These are phyloP conservation scores for Mycena belliarum DNA, from an alignment of 768 basidiomycete genomes.

Conservation along the genomic window DNA sequence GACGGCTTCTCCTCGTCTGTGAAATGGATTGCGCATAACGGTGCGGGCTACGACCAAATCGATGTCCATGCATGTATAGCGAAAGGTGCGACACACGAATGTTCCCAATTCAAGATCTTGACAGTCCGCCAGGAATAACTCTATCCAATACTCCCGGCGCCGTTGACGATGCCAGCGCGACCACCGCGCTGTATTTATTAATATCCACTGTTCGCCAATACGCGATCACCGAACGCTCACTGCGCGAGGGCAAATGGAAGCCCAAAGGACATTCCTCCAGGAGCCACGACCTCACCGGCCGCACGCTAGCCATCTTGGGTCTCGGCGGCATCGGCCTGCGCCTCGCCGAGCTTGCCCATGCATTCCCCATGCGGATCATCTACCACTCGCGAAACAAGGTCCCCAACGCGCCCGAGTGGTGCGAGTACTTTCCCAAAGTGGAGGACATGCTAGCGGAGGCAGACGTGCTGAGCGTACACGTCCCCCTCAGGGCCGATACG, in stretches of 20 bases:
- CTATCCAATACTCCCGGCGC: constrained; percentile 90
- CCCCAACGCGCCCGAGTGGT: constrained; percentile 65
- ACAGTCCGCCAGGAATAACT: constrained; percentile 55
- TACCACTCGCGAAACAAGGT: constrained; percentile 71
- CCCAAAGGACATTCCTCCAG: constrained; percentile 43
- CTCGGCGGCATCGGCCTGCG: constrained; percentile 77
- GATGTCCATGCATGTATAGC: constrained; percentile 74
- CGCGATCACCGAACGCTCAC: constrained; percentile 59
- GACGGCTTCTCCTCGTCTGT: constrained; percentile 63
- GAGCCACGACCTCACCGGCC: constrained; percentile 65
- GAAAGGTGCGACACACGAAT: constrained; percentile 51
- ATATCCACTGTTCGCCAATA: constrained; percentile 78
- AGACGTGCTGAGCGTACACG: constrained; percentile 86
- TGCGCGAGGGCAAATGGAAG: constrained; percentile 66
- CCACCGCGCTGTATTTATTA: constrained; percentile 81
- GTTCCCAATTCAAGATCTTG: neutral
- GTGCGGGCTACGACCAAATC: constrained; percentile 90
- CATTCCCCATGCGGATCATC: constrained; percentile 88
- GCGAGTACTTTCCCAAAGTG: constrained; percentile 67
- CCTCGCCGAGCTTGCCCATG: constrained; percentile 68
- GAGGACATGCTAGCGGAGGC: constrained; percentile 67
- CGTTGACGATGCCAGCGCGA: constrained; percentile 90
- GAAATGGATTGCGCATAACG: constrained; percentile 90
- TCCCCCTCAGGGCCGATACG: constrained; percentile 78
- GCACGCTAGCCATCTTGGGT: constrained; percentile 73